Evolutionary conservation across 73 alveolate genomes (phyloP).

Genomic region (Paramecium octaurelia): DNA sequence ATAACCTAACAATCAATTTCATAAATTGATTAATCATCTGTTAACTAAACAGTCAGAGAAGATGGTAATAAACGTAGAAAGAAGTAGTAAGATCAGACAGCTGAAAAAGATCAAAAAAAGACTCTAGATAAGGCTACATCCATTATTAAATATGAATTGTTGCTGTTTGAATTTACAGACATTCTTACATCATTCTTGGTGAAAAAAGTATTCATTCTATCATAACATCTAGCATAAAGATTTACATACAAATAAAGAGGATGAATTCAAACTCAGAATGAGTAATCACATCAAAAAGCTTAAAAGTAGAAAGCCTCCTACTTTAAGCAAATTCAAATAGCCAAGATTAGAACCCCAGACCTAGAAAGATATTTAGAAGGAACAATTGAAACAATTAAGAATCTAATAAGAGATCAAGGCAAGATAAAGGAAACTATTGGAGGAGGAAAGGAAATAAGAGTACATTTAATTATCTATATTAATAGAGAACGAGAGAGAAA

Average conservation of each 20-base stretch:
- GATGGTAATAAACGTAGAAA: slow-evolving; percentile 32
- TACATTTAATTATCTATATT: not conserved
- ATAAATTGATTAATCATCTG: slow-evolving; percentile 19
- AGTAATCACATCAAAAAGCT: slow-evolving; percentile 19
- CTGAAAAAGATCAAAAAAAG: not conserved
- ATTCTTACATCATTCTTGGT: slow-evolving; percentile 6
- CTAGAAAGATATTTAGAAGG: slow-evolving; percentile 47
- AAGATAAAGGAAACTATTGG: slow-evolving; percentile 24
- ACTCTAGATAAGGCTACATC: not conserved
- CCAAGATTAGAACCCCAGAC: slow-evolving; percentile 48
- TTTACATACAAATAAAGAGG: slow-evolving; percentile 35
- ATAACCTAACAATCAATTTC: slow-evolving; percentile 22
- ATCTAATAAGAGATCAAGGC: slow-evolving; percentile 46
- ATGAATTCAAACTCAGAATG: slow-evolving; percentile 17
- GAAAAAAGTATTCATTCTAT: not conserved
- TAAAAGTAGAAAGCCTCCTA: not conserved
- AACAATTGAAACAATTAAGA: slow-evolving; percentile 47
- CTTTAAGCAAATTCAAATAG: not conserved
- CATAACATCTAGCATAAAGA: slow-evolving; percentile 41
- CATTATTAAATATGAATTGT: slow-evolving; percentile 37
- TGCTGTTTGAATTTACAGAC: slow-evolving; percentile 49
- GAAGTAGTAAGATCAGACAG: slow-evolving; percentile 47
- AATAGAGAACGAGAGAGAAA: slow-evolving; percentile 57
- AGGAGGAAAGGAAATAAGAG: slow-evolving; percentile 62
- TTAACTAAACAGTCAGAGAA: slow-evolving; percentile 12